Percentiles rank a stretch among this genome's conserved stretches.
phyloP scores from a whole-genome alignment of 768 basidiomycete genomes.

The Pulveroboletus sp. region DNA sequence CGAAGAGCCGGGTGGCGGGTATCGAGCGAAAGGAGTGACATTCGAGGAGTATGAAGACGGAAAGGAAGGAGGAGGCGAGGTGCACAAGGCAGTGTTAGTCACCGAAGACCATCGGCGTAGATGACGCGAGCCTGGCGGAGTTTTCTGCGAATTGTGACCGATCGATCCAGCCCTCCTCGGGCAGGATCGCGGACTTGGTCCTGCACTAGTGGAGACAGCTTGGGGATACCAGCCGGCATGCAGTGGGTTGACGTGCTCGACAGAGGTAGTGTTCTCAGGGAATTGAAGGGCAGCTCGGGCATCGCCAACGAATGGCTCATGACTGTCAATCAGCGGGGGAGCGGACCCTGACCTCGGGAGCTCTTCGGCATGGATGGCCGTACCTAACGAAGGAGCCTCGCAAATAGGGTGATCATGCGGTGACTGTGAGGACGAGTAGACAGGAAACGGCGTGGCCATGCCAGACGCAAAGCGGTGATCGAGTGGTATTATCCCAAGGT shows the following conservation, averaged over 20 bases:
- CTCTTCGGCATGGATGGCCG: conserved; percentile 21
- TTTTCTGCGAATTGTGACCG: conserved; percentile 29
- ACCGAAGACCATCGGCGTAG: conserved; percentile 32
- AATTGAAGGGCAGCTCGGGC: conserved; percentile 21
- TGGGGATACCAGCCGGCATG: conserved; percentile 24
- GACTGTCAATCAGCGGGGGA: conserved; percentile 27
- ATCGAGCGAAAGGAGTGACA: conserved; percentile 17
- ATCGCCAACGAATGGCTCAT: conserved; percentile 28
- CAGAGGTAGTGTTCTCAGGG: conserved; percentile 10
- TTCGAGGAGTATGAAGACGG: conserved; percentile 10
- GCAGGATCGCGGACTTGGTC: conserved; percentile 32
- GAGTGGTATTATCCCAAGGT: conserved; percentile 17
- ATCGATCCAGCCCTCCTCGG: conserved; percentile 31
- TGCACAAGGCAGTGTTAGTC: conserved; percentile 25
- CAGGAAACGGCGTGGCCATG: conserved; percentile 28
- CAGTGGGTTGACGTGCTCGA: conserved; percentile 16
- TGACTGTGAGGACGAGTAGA: conserved; percentile 30
- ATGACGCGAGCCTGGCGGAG: conserved; percentile 27
- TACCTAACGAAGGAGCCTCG: conserved; percentile 25
- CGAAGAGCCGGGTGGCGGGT: conserved; percentile 8
- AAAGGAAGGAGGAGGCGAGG: conserved; percentile 14
- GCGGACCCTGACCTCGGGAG: conserved; percentile 28
- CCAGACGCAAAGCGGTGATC: conserved; percentile 23
- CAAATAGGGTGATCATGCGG: conserved; percentile 27
- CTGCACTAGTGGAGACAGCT: conserved; percentile 9